Conservation (phyloP, 768 basidiomycete species). For the Mycena leptocephala region DNA sequence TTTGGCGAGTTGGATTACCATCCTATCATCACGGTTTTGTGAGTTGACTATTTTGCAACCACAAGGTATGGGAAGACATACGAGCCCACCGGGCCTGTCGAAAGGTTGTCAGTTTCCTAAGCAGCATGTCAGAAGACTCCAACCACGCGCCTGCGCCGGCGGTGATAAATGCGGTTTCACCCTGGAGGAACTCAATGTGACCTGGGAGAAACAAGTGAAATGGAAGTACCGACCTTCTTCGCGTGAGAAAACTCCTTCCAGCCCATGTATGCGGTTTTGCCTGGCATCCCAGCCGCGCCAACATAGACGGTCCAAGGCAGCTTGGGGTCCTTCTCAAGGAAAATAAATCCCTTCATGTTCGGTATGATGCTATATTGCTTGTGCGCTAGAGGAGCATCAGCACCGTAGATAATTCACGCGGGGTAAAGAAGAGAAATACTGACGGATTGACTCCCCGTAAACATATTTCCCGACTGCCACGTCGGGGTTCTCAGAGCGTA, state of each 20-base stretch:
- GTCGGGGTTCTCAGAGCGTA: too few species aligned
- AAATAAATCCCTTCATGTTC: slow-evolving; percentile 18
- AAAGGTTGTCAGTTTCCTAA: neutral
- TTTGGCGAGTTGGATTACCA: slow-evolving; percentile 7
- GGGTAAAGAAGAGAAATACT: neutral
- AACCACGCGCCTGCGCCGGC: slow-evolving; percentile 2
- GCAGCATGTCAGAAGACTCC: neutral
- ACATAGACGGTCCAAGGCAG: slow-evolving; percentile 60
- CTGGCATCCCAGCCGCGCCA: slow-evolving; percentile 56
- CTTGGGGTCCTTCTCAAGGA: slow-evolving; percentile 55
- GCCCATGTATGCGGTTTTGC: slow-evolving; percentile 50
- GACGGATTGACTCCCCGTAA: slow-evolving; percentile 40
- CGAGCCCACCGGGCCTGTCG: slow-evolving; percentile 18
- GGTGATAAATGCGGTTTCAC: slow-evolving; percentile 18
- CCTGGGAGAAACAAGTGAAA: too few species aligned
- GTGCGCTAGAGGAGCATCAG: slow-evolving; percentile 41
- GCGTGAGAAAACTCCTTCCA: slow-evolving; percentile 49
- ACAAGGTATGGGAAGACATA: neutral
- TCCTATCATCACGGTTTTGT: neutral
- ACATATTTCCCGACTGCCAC: slow-evolving; percentile 38
- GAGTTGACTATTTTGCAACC: neutral
- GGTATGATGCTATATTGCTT: slow-evolving; percentile 51
- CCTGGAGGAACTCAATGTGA: neutral
- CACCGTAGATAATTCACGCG: neutral
- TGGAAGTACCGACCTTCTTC: slow-evolving; percentile 46